phyloP scores from a whole-genome alignment of 2,329 filamentous ascomycete genomes.

The Aspergillus pseudoviridinutans region DNA sequence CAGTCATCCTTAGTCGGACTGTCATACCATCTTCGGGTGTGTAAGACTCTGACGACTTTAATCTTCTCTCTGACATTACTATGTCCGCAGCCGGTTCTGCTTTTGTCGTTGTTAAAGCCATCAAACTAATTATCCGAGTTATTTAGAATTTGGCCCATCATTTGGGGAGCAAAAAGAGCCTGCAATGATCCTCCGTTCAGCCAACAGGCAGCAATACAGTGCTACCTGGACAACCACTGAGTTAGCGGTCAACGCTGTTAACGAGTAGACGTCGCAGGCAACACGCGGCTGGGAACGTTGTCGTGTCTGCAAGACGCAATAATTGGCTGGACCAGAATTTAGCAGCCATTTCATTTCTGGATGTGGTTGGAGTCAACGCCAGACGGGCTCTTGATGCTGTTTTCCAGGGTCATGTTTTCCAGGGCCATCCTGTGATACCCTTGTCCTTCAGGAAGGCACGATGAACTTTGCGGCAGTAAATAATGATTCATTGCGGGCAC shows the following conservation, averaged over 20 bases:
- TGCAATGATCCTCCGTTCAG: background rate
- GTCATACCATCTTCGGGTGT: conserved; percentile 41
- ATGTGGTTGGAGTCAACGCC: conserved; percentile 31
- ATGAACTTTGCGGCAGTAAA: background rate
- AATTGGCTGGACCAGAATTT: conserved; percentile 8
- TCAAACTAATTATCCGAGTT: background rate
- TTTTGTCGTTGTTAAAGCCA: background rate
- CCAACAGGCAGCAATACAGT: background rate
- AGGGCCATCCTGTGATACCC: conserved; percentile 46
- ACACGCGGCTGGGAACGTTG: conserved; percentile 66
- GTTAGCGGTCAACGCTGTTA: conserved; percentile 51
- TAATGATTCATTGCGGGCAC: background rate
- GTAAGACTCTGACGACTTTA: conserved; percentile 41
- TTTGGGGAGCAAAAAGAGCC: background rate
- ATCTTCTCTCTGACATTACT: conserved; percentile 45
- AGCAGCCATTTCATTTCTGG: conserved; percentile 27
- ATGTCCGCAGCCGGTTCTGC: background rate
- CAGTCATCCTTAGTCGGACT: conserved; percentile 95
- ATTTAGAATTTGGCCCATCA: background rate
- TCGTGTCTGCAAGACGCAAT: conserved; percentile 59
- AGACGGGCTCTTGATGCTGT: conserved; percentile 30
- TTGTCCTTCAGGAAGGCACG: conserved; percentile 61
- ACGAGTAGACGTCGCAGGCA: conserved; percentile 56
- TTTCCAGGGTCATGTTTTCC: conserved; percentile 26
- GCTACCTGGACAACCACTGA: conserved; percentile 19